Evolutionary conservation across 225 moss, liverwort and hornwort species (phyloP).

Genomic region (Antitrichia curtipendula): DNA sequence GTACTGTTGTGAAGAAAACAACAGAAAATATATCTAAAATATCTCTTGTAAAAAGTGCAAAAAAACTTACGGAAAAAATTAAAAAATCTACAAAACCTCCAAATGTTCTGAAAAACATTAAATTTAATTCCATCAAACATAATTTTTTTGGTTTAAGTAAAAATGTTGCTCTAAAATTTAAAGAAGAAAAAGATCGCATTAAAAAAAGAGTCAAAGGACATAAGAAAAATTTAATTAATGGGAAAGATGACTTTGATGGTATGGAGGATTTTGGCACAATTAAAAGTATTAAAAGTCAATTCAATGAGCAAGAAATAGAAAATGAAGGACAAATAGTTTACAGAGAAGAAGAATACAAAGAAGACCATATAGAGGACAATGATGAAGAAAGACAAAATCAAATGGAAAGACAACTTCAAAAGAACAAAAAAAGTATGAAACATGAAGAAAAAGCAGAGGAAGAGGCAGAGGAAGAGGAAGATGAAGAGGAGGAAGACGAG

Average conservation of each 20-base stretch:
- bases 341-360: neutral
- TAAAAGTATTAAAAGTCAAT: neutral
- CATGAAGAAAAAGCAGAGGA: neutral
- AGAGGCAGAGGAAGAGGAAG: accelerated
- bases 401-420: neutral
- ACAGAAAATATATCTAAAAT: neutral
- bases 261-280: neutral
- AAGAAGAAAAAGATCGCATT: neutral
- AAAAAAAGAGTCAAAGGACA: neutral
- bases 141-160: neutral
- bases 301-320: neutral
- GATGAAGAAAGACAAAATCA: neutral
- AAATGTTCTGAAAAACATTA: neutral
- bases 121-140: neutral
- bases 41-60: neutral
- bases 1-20: neutral
- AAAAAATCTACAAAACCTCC: neutral
- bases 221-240: neutral
- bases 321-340: neutral
- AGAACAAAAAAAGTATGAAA: neutral
- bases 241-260: neutral
- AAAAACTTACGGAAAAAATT: neutral
- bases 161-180: neutral
- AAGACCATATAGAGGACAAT: neutral
- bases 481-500: accelerated